Evolutionary conservation across 495 filamentous ascomycete genomes (phyloP), one percentile per base, ranked within the genome.

Genomic region (Penicillium steckii): DNA sequence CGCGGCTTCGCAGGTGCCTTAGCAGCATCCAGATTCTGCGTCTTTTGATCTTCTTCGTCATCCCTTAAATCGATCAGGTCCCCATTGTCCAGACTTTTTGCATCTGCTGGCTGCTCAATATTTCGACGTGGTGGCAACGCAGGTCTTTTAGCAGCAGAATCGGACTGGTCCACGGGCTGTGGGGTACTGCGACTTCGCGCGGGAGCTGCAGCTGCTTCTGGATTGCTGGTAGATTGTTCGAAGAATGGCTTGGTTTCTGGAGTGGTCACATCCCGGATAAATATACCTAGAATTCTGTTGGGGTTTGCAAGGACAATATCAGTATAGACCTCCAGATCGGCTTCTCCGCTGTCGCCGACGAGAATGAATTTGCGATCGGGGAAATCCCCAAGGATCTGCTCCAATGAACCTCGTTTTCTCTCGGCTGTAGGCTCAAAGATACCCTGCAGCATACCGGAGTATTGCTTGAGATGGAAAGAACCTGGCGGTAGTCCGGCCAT

Each of bases 361-460:
- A 99, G 79, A 8, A 99, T 80, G 66, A 97, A 99, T 54, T 84
- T 87, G 38, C 95, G 78, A 42, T 91, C 78, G 0, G 94, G 94
- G 62, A 97, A 99, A 61, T 99, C 94, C 17, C 80, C 74, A 55
- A 97, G 71, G 27, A 99, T 87, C 54, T 81, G 86, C 55, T 96
- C 91, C 1, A 99, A 73, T 0, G 87, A 87, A 0, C 84, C 83
- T 65, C 89, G 93, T 73, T 99, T 99, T 37, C 92, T 76, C 69
- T 97, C 94, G 0, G 93, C 90, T 2, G 95, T 94, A 17, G 94
- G 95, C 69, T 99, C 94, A 56, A 99, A 97, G 35, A 99, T 96
- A 0, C 94, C 94, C 68, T 96, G 91, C 2, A 99, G 76, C 88
- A 97, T 94, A 24, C 94, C 94, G 44, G 78, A 85, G 69, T 97